Evolutionary conservation across 2,329 filamentous ascomycete genomes (phyloP).

Genomic region (Penicillium digitatum): DNA sequence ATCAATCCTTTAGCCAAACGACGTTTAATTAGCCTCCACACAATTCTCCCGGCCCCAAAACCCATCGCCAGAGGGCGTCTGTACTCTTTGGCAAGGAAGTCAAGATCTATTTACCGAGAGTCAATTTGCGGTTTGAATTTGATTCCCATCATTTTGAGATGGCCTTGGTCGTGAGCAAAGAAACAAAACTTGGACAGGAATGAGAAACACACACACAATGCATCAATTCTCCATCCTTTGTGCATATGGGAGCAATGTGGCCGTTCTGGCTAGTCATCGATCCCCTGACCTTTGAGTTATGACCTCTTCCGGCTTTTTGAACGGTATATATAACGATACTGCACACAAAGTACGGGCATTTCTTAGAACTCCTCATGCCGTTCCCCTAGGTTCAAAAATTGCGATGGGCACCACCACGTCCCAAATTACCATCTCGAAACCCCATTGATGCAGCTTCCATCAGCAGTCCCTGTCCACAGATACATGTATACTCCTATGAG

Average conservation of each 20-base stretch:
- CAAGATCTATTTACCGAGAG: neutral
- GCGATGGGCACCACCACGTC: conserved; percentile 39
- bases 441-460: conserved; percentile 23
- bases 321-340: conserved; percentile 18
- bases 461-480: conserved; percentile 7
- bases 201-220: neutral
- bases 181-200: neutral
- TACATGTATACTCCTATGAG: conserved; percentile 7
- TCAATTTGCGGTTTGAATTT: neutral
- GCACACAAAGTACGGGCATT: conserved; percentile 29
- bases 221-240: neutral
- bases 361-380: conserved; percentile 46
- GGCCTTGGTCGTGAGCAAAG: neutral
- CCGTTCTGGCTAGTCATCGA: neutral
- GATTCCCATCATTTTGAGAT: neutral
- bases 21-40: neutral
- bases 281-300: conserved; percentile 4
- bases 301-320: conserved; percentile 16
- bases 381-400: conserved; percentile 43
- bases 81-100: neutral
- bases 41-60: too few species aligned
- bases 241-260: neutral
- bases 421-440: conserved; percentile 25
- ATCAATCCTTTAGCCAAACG: neutral
- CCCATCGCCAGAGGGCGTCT: neutral